Evolutionary conservation across 306 rosid species (phyloP), one percentile per base, ranked within the genome.

Genomic region (Medicago ruthenica): DNA sequence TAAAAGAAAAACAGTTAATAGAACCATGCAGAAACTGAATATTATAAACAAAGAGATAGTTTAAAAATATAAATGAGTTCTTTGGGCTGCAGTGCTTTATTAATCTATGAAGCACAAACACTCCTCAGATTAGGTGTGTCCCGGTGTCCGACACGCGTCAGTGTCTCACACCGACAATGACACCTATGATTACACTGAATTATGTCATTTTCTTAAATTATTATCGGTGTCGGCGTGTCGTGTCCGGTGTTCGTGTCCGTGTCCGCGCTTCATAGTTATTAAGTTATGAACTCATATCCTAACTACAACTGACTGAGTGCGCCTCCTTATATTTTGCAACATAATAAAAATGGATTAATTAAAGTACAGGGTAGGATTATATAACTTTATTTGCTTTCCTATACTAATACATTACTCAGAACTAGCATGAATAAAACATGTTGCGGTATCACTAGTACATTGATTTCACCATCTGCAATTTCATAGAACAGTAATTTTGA

Each of bases 41-140:
- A 48, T 39, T 71, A 55, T 60, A 44, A 48, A 70, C 47, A 58
- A 21, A 41, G 18, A 63, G 14, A 73, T 61, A 14, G n/a, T 36
- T 34, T 34, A 34, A 62, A 66, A 39, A 66, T 18, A 65, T 27
- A 65, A 41, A 73, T 34, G 18, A 73, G 57, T 67, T 67, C 18
- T 44, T 22, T 73, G 75, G 45, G 74, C 22, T 66, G 70, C 79
- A 44, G 54, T 27, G 34, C 62, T 54, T 45, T 42, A 17, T n/a
- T n/a, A n/a, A n/a, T n/a, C n/a, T n/a, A n/a, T n/a, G n/a, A n/a
- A n/a, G n/a, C n/a, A n/a, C n/a, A n/a, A n/a, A n/a, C n/a, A n/a
- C n/a, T n/a, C n/a, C n/a, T n/a, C n/a, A n/a, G n/a, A n/a, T n/a
- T n/a, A n/a, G n/a, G n/a, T n/a, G n/a, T n/a, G n/a, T n/a, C n/a